These are phyloP conservation scores for Colletotrichum euphorbiae DNA, from an alignment of 2,329 filamentous ascomycete genomes.

Conservation along the genomic window DNA sequence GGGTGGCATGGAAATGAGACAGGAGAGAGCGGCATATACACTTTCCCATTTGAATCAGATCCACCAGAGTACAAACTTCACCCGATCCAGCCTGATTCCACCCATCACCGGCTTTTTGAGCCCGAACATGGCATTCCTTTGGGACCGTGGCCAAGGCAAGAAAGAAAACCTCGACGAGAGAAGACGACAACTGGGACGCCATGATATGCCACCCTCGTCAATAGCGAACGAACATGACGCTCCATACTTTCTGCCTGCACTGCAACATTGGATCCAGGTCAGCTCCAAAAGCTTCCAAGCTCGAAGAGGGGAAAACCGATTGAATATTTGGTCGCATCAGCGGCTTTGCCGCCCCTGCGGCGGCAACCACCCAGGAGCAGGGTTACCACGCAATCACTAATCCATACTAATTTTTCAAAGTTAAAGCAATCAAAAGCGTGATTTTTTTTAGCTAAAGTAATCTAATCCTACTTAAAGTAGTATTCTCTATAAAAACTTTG, in stretches of 20 bases:
- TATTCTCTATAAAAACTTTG: too few species aligned
- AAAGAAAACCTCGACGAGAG: neutral
- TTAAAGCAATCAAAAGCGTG: too few species aligned
- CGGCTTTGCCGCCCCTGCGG: constrained; percentile 13
- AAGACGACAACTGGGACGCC: neutral
- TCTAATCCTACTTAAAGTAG: too few species aligned
- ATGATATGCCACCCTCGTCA: constrained; percentile 6
- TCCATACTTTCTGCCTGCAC: constrained; percentile 13
- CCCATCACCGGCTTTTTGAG: neutral
- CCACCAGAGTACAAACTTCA: neutral
- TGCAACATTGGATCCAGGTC: constrained; percentile 10
- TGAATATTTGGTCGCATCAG: constrained; percentile 20
- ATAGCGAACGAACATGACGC: constrained; percentile 10
- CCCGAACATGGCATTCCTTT: constrained; percentile 8
- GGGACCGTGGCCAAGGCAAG: constrained; percentile 29
- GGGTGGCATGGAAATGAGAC: neutral
- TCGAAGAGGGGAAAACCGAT: constrained; percentile 6
- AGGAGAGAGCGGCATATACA: neutral
- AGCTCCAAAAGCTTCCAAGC: neutral
- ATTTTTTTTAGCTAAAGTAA: too few species aligned
- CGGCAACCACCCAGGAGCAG: neutral
- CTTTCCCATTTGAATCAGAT: neutral
- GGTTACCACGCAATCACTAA: too few species aligned
- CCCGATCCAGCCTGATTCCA: neutral
- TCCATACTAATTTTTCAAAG: too few species aligned